phyloP scores from a whole-genome alignment of 441 rosid genomes.

The Pelargonium citronellum region DNA sequence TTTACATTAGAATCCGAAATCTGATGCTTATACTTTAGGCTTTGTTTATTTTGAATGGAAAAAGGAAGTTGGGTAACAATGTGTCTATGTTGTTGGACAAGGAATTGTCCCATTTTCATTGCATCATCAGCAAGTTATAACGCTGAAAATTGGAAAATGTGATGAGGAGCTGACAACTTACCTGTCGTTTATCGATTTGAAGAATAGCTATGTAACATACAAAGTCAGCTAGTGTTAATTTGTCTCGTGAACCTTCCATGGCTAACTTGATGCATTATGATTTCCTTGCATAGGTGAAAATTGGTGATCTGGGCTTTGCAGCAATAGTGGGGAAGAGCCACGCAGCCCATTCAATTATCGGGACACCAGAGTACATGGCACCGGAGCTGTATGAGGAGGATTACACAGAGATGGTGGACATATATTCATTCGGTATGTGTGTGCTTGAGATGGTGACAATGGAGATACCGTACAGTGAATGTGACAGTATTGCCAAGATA shows the following conservation, averaged over 20 bases:
- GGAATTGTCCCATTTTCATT: neutral
- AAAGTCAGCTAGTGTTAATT: neutral
- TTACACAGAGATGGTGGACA: conserved; percentile 47
- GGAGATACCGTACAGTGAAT: conserved; percentile 47
- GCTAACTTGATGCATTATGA: conserved; percentile 9
- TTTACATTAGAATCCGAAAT: too few relatives aligned
- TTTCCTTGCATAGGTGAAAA: conserved; percentile 31
- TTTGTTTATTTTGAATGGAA: too few relatives aligned
- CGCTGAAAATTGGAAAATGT: too few relatives aligned
- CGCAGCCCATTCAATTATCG: conserved; percentile 38
- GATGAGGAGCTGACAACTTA: too few relatives aligned
- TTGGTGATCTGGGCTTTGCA: conserved; percentile 43
- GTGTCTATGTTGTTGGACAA: neutral
- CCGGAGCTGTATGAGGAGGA: conserved; percentile 48
- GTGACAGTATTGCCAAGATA: conserved; percentile 41
- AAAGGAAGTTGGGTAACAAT: neutral
- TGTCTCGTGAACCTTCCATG: neutral
- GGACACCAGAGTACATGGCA: conserved; percentile 48
- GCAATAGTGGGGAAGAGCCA: conserved; percentile 45
- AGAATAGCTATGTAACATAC: too few relatives aligned
- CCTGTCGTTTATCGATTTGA: too few relatives aligned
- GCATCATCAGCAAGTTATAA: too few relatives aligned
- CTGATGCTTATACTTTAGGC: too few relatives aligned
- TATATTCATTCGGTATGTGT: conserved; percentile 46
- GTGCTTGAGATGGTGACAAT: conserved; percentile 42